These are phyloP conservation scores for Candida verbasci DNA, from an alignment of 805 yeast species.

Conservation along the genomic window DNA sequence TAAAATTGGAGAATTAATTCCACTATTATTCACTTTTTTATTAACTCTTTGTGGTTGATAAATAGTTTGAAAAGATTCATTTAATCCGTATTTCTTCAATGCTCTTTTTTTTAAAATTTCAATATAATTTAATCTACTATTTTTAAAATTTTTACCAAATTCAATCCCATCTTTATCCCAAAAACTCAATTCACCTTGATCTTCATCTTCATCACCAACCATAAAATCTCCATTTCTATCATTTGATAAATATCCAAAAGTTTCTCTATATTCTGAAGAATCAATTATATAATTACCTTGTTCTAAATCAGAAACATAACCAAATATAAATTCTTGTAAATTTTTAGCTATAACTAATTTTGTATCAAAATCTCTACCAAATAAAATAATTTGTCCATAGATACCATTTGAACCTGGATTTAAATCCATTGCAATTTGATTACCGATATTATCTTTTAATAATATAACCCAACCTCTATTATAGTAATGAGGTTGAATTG, in stretches of 20 bases:
- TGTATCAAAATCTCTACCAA: constrained; percentile 43
- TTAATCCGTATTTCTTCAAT: constrained; percentile 35
- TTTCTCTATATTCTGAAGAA: constrained; percentile 26
- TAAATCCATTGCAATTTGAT: constrained; percentile 39
- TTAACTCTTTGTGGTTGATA: constrained; percentile 32
- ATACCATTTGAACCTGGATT: constrained; percentile 34
- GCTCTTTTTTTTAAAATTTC: constrained; percentile 41
- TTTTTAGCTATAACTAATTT: constrained; percentile 35
- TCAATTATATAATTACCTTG: constrained; percentile 39
- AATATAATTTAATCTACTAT: constrained; percentile 32
- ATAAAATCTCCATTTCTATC: constrained; percentile 37
- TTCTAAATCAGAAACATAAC: constrained; percentile 37
- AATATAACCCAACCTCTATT: constrained; percentile 41
- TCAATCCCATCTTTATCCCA: constrained; percentile 34
- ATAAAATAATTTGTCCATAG: constrained; percentile 42
- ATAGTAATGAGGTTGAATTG: constrained; percentile 31
- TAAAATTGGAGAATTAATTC: constrained; percentile 10
- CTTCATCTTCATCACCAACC: constrained; percentile 45
- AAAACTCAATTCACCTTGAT: constrained; percentile 38
- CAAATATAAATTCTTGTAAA: constrained; percentile 38
- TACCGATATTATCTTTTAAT: constrained; percentile 38
- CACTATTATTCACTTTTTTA: constrained; percentile 9
- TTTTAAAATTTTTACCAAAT: constrained; percentile 25
- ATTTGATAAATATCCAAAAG: constrained; percentile 32
- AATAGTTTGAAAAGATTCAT: constrained; percentile 33